A percentile compares a stretch with the other conserved stretches of the same genome.
phyloP scores from a whole-genome alignment of 2,329 filamentous ascomycete genomes.

The Hypoxylon sp. region DNA sequence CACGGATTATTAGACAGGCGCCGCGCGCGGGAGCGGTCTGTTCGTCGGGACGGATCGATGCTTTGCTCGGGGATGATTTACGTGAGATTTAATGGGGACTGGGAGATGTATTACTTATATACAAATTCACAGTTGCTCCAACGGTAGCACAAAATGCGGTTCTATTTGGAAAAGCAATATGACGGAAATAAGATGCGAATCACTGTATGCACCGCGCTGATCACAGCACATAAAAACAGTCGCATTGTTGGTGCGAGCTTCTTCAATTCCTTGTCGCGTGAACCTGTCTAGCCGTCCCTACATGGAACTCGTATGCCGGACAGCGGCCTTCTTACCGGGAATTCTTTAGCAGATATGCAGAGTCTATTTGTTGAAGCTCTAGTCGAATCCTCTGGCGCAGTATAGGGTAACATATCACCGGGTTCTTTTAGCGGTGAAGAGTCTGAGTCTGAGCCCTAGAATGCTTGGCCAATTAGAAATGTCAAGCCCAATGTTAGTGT shows the following conservation, averaged over 20 bases:
- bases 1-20: neutral
- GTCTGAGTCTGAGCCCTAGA: neutral
- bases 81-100: neutral
- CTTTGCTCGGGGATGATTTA: slow-evolving; percentile 7
- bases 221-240: neutral
- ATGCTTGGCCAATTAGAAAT: slow-evolving; percentile 6
- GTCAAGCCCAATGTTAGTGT: neutral
- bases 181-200: slow-evolving; percentile 12
- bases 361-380: slow-evolving; percentile 17
- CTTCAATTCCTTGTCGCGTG: neutral
- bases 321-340: neutral
- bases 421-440: slow-evolving; percentile 28
- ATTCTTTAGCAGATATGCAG: slow-evolving; percentile 15
- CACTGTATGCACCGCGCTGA: slow-evolving; percentile 1
- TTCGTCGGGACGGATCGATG: slow-evolving; percentile 4
- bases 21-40: slow-evolving; percentile 8
- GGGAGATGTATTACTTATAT: neutral
- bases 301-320: neutral
- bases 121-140: neutral
- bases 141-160: slow-evolving; percentile 10
- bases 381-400: slow-evolving; percentile 5
- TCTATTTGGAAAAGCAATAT: slow-evolving; percentile 8
- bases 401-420: slow-evolving; percentile 16
- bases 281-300: slow-evolving; percentile 2
- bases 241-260: slow-evolving; percentile 1